phyloP scores from a whole-genome alignment of 2,329 filamentous ascomycete species.

The Apiospora rasikravindrae region DNA sequence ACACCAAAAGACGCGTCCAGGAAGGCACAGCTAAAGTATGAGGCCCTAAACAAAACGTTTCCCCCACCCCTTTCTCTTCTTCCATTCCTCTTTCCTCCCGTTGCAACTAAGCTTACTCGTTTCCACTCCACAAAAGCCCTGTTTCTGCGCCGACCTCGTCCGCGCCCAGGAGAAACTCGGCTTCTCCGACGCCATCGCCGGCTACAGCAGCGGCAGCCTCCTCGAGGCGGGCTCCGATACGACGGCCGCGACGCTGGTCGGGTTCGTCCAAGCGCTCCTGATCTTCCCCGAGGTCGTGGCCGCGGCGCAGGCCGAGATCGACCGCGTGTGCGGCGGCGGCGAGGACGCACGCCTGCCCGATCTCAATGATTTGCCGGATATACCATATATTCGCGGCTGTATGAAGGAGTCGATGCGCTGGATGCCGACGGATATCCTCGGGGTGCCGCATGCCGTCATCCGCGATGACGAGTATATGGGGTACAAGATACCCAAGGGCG shows the following conservation, averaged over 20 bases:
- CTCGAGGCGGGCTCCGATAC: slow-evolving; percentile 46
- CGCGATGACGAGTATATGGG: slow-evolving; percentile 57
- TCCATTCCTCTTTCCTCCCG: background rate
- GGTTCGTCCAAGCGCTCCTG: slow-evolving; percentile 54
- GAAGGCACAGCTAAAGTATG: slow-evolving; percentile 17
- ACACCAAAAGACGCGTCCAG: slow-evolving; percentile 35
- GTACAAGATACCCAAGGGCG: slow-evolving; percentile 49
- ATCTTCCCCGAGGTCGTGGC: slow-evolving; percentile 54
- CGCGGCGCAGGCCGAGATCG: slow-evolving; percentile 54
- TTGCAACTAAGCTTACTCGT: background rate
- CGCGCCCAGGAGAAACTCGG: slow-evolving; percentile 35
- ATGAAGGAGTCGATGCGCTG: slow-evolving; percentile 53
- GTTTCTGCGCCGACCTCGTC: slow-evolving; percentile 32
- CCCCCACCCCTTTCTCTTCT: no score
- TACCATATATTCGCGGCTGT: slow-evolving; percentile 52
- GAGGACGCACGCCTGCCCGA: slow-evolving; percentile 54
- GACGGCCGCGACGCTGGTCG: slow-evolving; percentile 50
- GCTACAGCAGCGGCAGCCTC: slow-evolving; percentile 36
- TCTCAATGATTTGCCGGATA: slow-evolving; percentile 48
- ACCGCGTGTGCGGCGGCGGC: slow-evolving; percentile 50
- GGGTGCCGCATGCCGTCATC: slow-evolving; percentile 1
- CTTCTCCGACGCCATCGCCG: slow-evolving; percentile 40
- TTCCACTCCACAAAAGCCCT: slow-evolving; percentile 26
- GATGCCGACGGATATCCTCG: slow-evolving; percentile 26
- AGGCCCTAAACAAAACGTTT: background rate